Evolutionary conservation across 371 early-diverging fungal genomes (phyloP), one percentile per base, ranked within the genome.

Genomic region (Rhizopus sp.): DNA sequence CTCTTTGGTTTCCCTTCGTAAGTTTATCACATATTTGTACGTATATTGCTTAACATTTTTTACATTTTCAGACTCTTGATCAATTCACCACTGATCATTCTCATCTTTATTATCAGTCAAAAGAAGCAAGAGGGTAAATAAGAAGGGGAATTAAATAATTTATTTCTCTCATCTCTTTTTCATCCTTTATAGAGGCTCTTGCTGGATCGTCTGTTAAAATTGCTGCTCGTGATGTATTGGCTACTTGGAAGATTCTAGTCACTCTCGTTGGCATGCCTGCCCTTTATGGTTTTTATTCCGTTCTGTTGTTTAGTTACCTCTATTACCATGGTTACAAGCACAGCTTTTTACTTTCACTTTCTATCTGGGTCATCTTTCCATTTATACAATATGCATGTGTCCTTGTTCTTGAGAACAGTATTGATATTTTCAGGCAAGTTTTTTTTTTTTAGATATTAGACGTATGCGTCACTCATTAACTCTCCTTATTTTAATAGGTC

Each of bases 161-260:
- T 3, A 5, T 30, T 35, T 6, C 39, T 34, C 50, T 41, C 12
- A 38, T 16, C 7, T 13, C 7, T 16, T 40, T 9, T 60, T 15
- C 41, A 41, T 46, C 3, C 13, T 69, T 74, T n/a, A 64, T 61
- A 67, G 89, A 90, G 62, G 94, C 93, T 0, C 68, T 87, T 33
- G 86, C 84, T 4, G 84, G 80, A 7, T 90, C 91, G 7, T 83
- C 76, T 39, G 94, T 93, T 38, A 93, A 93, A 62, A 81, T 93
- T 52, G 81, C 80, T 35, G 94, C 89, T 16, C 83, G 81, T 17
- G 94, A 93, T 66, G 93, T 93, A 6, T 69, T 93, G 9, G 88
- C 90, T 2, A 91, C 94, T 1, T 93, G 93, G 94, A 93, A 93
- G 66, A 78, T 92, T 6, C 61, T 89, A 30, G 81, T 84, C 6